These are phyloP conservation scores for Astrocystis sublimbata DNA, from an alignment of 495 filamentous ascomycete species.

Conservation along the genomic window DNA sequence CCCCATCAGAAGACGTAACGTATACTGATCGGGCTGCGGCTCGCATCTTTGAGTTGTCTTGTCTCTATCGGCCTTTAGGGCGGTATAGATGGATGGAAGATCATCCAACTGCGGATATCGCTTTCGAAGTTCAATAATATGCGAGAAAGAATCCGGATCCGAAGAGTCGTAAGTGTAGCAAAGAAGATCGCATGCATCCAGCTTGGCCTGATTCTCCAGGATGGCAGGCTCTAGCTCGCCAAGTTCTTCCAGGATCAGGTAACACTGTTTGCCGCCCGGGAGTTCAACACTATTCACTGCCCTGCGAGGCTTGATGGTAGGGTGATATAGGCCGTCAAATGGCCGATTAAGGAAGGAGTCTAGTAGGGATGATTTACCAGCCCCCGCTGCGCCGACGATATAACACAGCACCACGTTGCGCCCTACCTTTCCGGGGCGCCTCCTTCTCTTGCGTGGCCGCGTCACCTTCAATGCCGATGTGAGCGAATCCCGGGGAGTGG, in stretches of 20 bases:
- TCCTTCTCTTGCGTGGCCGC: constrained; percentile 80
- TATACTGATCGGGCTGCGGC: constrained; percentile 90
- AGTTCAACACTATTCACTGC: constrained; percentile 97
- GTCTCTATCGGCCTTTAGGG: constrained; percentile 90
- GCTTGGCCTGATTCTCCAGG: constrained; percentile 83
- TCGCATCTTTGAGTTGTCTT: constrained; percentile 91
- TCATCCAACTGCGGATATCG: constrained; percentile 80
- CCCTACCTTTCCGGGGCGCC: constrained; percentile 79
- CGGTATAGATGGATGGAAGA: constrained; percentile 85
- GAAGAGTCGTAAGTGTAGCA: constrained; percentile 97
- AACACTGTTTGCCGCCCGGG: constrained; percentile 94
- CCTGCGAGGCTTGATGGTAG: constrained; percentile 89
- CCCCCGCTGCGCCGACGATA: constrained; percentile 77
- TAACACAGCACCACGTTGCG: constrained; percentile 97
- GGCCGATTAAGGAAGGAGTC: constrained; percentile 88
- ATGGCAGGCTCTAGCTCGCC: constrained; percentile 95
- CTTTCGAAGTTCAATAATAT: constrained; percentile 79
- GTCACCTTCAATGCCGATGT: constrained; percentile 88
- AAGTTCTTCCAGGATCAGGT: constrained; percentile 91
- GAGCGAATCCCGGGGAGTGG: constrained; percentile 64
- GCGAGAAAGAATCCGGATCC: constrained; percentile 90
- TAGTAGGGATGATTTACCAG: constrained; percentile 86
- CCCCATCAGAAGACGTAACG: constrained; percentile 72
- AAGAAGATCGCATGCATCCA: constrained; percentile 91
- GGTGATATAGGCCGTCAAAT: constrained; percentile 83